A percentile compares a stretch with the other conserved stretches of the same genome.
Conservation (phyloP, 768 basidiomycete genomes). For the Sutorius australiensis region DNA sequence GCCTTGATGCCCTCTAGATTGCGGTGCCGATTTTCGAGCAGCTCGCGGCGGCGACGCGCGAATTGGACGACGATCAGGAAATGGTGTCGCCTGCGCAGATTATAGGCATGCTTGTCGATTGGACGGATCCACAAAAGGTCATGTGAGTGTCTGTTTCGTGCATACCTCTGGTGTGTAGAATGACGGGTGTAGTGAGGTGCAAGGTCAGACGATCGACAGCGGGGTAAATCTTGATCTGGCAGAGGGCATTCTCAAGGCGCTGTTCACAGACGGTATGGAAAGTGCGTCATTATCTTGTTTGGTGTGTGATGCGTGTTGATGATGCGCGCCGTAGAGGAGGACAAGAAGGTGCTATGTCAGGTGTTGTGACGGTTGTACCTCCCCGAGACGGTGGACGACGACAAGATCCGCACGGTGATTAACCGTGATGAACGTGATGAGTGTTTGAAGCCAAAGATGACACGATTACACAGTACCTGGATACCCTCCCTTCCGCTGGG, state of each 20-base stretch:
- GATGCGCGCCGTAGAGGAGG: slow-evolving; percentile 41
- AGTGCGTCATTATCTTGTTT: slow-evolving; percentile 40
- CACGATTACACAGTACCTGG: not conserved
- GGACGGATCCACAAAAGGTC: slow-evolving; percentile 81
- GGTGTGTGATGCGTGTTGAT: no score
- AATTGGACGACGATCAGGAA: slow-evolving; percentile 66
- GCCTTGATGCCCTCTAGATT: slow-evolving; percentile 43
- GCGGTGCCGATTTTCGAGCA: slow-evolving; percentile 66
- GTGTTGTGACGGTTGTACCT: slow-evolving; percentile 60
- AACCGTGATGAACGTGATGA: not conserved
- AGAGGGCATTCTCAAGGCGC: slow-evolving; percentile 43
- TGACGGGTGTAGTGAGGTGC: slow-evolving; percentile 35
- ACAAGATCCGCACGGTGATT: slow-evolving; percentile 54
- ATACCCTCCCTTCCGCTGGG: slow-evolving; percentile 2
- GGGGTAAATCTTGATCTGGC: slow-evolving; percentile 56
- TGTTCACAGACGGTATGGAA: slow-evolving; percentile 46
- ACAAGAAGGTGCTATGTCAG: slow-evolving; percentile 61
- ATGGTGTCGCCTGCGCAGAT: slow-evolving; percentile 74
- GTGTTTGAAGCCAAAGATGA: no score
- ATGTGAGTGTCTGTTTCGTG: slow-evolving; percentile 38
- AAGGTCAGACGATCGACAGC: slow-evolving; percentile 35
- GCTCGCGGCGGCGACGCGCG: slow-evolving; percentile 54
- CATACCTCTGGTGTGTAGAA: not conserved
- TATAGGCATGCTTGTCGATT: slow-evolving; percentile 76
- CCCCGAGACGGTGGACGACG: slow-evolving; percentile 66